phyloP scores from a whole-genome alignment of 2,329 filamentous ascomycete genomes.

The Paecilomyces formosus region DNA sequence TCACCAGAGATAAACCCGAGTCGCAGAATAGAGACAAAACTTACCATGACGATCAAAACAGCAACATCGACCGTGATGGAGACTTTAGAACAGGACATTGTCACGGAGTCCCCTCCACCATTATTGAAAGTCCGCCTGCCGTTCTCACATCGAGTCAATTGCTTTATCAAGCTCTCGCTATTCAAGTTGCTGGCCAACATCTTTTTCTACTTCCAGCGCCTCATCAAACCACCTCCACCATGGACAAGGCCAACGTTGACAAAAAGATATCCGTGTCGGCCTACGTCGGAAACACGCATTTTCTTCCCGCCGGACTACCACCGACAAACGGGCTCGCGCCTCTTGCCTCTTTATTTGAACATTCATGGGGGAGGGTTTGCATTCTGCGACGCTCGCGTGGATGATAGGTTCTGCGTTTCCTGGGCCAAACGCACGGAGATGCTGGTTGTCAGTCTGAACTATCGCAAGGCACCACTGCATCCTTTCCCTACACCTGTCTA shows the following conservation, averaged over 20 bases:
- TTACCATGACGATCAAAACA: background rate
- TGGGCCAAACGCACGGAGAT: constrained; percentile 35
- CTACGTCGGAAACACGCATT: constrained; percentile 20
- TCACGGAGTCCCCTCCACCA: background rate
- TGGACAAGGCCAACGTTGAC: constrained; percentile 9
- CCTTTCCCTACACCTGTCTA: constrained; percentile 40
- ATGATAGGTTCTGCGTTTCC: constrained; percentile 41
- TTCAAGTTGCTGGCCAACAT: constrained; percentile 8
- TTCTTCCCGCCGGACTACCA: constrained; percentile 30
- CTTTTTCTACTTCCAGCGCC: constrained; percentile 7
- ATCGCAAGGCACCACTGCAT: constrained; percentile 39
- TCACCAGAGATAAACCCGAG: background rate
- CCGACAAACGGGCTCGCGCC: constrained; percentile 15
- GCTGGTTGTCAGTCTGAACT: constrained; percentile 44
- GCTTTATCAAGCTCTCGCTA: constrained; percentile 14
- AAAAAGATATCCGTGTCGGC: constrained; percentile 20
- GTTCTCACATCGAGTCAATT: constrained; percentile 10
- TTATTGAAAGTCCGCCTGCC: constrained; percentile 10
- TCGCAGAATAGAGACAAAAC: too few species aligned
- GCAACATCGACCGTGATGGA: background rate
- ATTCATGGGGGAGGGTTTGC: constrained; percentile 49
- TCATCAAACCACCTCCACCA: constrained; percentile 4
- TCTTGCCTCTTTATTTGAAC: constrained; percentile 39
- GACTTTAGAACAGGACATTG: background rate
- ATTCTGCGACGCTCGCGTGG: constrained; percentile 35